A percentile compares a stretch with the other conserved stretches of the same genome.
Conservation (phyloP, 495 filamentous ascomycete species). For the Terfezia claveryi region DNA sequence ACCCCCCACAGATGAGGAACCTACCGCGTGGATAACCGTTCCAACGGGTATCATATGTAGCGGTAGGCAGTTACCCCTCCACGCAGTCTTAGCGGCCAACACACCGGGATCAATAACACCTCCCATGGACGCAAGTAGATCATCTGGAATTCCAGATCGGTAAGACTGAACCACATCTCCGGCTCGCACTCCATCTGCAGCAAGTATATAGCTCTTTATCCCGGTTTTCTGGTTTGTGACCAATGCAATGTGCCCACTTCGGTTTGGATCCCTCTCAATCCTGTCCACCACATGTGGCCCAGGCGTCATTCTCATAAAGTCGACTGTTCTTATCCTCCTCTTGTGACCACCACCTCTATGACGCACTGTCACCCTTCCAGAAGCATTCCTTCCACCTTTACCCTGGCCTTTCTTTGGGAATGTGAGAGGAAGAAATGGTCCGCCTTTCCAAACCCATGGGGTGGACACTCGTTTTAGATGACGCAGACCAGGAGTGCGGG, state of each 20-base stretch:
- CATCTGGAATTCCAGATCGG: constrained; percentile 61
- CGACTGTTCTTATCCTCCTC: constrained; percentile 71
- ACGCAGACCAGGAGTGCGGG: constrained; percentile 78
- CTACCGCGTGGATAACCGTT: constrained; percentile 74
- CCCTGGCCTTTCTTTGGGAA: constrained; percentile 73
- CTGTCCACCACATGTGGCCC: constrained; percentile 74
- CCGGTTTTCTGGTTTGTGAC: constrained; percentile 45
- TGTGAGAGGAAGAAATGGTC: constrained; percentile 62
- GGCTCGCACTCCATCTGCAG: constrained; percentile 75
- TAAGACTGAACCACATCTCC: constrained; percentile 86
- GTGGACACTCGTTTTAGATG: constrained; percentile 82
- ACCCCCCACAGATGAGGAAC: constrained; percentile 44
- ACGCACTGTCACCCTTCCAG: constrained; percentile 60
- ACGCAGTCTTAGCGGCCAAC: constrained; percentile 76
- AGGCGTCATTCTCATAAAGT: constrained; percentile 52
- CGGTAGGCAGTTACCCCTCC: constrained; percentile 86
- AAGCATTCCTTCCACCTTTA: constrained; percentile 82
- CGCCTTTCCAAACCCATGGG: constrained; percentile 87
- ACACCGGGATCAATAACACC: constrained; percentile 82
- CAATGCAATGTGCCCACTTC: constrained; percentile 81
- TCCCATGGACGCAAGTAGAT: constrained; percentile 73
- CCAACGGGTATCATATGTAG: constrained; percentile 86
- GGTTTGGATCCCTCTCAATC: constrained; percentile 88
- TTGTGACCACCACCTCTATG: constrained; percentile 83
- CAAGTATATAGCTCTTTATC: constrained; percentile 68